phyloP scores from a whole-genome alignment of 139 green algal genomes.

The Volvox africanus region DNA sequence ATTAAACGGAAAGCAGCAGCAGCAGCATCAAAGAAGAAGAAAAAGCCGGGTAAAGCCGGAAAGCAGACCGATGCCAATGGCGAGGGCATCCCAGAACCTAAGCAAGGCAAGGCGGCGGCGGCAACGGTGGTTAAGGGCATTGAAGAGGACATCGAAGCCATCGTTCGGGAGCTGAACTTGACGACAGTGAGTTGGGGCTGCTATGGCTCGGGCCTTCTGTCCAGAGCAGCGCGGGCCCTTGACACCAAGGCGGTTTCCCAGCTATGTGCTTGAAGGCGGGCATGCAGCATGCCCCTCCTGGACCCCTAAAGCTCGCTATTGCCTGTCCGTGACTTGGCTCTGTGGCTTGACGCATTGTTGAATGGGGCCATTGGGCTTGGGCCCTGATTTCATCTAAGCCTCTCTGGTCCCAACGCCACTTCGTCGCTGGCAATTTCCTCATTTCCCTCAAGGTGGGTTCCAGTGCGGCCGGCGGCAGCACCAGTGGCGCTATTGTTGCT shows the following conservation, averaged over 20 bases:
- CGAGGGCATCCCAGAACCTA: conserved; percentile 28
- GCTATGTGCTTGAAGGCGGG: too few relatives aligned
- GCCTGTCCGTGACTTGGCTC: too few relatives aligned
- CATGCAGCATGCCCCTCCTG: too few relatives aligned
- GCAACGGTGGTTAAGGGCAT: not conserved
- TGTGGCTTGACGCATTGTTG: too few relatives aligned
- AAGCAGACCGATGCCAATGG: not conserved
- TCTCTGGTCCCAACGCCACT: too few relatives aligned
- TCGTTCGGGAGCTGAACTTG: conserved; percentile 80
- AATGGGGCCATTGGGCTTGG: too few relatives aligned
- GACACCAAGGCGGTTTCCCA: too few relatives aligned
- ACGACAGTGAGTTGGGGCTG: conserved; percentile 4
- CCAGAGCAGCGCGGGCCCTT: too few relatives aligned
- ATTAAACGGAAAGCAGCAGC: conserved; percentile 9
- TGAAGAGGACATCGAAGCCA: conserved; percentile 77
- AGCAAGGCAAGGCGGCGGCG: conserved; percentile 25
- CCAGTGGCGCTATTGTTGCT: not conserved
- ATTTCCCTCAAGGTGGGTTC: not conserved
- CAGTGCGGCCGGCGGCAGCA: not conserved
- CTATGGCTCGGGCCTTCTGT: too few relatives aligned
- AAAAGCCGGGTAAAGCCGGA: conserved; percentile 51
- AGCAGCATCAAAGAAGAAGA: conserved; percentile 47
- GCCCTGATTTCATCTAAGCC: too few relatives aligned
- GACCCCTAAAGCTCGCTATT: too few relatives aligned
- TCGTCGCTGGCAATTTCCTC: too few relatives aligned